These are phyloP conservation scores for Penicillium paxilli DNA, from an alignment of 495 filamentous ascomycete genomes.

Conservation along the genomic window DNA sequence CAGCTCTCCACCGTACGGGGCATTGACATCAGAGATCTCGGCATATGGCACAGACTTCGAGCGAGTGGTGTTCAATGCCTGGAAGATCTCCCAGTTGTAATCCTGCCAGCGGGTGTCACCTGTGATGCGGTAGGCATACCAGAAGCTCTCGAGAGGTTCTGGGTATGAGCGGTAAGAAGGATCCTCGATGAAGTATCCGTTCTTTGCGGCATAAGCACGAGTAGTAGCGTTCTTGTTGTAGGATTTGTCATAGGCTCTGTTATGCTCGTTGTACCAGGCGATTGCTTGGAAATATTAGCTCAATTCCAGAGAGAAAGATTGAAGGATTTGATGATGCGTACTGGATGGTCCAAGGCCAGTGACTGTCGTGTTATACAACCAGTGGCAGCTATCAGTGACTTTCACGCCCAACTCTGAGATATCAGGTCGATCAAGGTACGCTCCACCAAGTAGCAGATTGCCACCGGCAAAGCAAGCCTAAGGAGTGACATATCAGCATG, in stretches of 20 bases:
- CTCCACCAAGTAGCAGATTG: constrained; percentile 76
- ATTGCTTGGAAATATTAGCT: constrained; percentile 37
- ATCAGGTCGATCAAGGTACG: constrained; percentile 54
- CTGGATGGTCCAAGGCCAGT: constrained; percentile 69
- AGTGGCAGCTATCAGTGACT: constrained; percentile 68
- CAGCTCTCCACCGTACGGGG: constrained; percentile 46
- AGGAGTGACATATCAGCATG: too few relatives aligned
- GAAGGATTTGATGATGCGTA: neutral
- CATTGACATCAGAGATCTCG: constrained; percentile 61
- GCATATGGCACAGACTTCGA: constrained; percentile 55
- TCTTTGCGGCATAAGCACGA: constrained; percentile 19
- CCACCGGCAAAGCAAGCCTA: constrained; percentile 72
- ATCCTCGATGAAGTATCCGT: constrained; percentile 67
- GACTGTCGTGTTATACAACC: constrained; percentile 58
- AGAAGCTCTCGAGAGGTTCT: constrained; percentile 44
- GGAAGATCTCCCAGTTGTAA: constrained; percentile 44
- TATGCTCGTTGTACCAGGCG: constrained; percentile 54
- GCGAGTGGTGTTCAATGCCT: constrained; percentile 58
- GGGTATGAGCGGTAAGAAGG: constrained; percentile 34
- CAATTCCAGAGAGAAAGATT: neutral
- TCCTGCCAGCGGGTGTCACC: constrained; percentile 42
- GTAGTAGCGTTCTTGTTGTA: constrained; percentile 50
- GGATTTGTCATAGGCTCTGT: constrained; percentile 36
- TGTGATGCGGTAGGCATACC: constrained; percentile 47
- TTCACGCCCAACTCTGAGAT: constrained; percentile 67